phyloP scores from a whole-genome alignment of 805 yeast species.

The Metschnikowia peoriensis region DNA sequence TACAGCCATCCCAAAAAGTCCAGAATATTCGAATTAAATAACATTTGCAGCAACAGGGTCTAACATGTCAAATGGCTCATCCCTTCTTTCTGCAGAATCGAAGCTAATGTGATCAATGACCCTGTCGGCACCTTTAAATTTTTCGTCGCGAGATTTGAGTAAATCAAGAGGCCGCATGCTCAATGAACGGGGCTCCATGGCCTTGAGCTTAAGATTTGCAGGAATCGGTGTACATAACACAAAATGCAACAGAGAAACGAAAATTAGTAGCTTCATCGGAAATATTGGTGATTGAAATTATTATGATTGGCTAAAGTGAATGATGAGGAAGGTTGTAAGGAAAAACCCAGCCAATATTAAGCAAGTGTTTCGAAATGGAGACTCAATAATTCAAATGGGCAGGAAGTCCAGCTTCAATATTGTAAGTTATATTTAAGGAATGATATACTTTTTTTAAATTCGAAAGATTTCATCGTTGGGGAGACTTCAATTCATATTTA shows the following conservation, averaged over 20 bases:
- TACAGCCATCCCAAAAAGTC: neutral
- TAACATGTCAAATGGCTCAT: neutral
- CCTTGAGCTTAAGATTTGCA: slow-evolving; percentile 26
- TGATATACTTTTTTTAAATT: neutral
- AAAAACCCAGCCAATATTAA: too few relatives aligned
- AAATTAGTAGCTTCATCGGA: slow-evolving; percentile 10
- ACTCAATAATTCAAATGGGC: too few relatives aligned
- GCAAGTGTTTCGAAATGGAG: too few relatives aligned
- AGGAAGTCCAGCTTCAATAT: slow-evolving; percentile 3
- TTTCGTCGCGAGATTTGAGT: neutral
- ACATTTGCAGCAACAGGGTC: neutral
- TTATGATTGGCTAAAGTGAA: neutral
- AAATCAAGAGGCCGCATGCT: slow-evolving; percentile 9
- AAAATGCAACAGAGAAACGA: slow-evolving; percentile 2
- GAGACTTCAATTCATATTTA: neutral
- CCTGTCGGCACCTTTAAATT: neutral
- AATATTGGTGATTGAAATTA: neutral
- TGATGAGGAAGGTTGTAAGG: neutral
- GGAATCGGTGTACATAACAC: slow-evolving; percentile 30
- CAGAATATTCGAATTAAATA: neutral
- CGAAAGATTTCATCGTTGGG: neutral
- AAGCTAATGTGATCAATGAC: slow-evolving; percentile 7
- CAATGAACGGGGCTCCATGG: slow-evolving; percentile 14
- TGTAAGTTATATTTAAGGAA: neutral
- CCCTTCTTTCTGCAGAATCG: slow-evolving; percentile 1